Evolutionary conservation across 495 filamentous ascomycete species (phyloP), one percentile per base, ranked within the genome.

Genomic region (Daldinia loculata): DNA sequence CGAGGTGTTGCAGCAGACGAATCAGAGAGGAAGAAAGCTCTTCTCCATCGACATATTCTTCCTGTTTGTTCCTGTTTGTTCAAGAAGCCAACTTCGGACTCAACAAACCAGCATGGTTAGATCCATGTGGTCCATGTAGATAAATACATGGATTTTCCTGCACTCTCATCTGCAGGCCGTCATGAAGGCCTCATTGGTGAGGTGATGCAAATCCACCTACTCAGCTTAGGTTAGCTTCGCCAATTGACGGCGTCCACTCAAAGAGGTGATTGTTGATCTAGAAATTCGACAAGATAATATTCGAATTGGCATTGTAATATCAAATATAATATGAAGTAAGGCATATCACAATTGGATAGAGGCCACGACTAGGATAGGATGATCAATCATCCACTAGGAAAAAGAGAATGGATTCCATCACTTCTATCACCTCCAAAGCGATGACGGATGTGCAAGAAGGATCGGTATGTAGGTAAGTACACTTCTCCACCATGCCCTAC

Each of bases 81-180:
- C 45, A 26, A 22, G 8, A 57, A 58, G 19, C 45, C 36, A 29
- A 43, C 38, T 26, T 53, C 48, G 22, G 63, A 29, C 55, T 57
- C 32, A 38, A 64, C 36, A 56, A 72, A 66, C 57, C 34, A 38
- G 41, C 66, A 66, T 62, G 52, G 57, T 29, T 57, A 74, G 34
- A 41, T 74, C 66, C 62, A 70, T 74, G 71, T 63, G 41, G 71
- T 74, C 66, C 58, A 66, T 74, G 71, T 63, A 34, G 66, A 56
- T 12, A 52, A 66, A 62, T 22, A n/a, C 14, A 24, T 63, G 15
- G 32, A 41, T 56, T 64, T 57, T 62, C 41, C 56, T 66, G 70
- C 70, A 63, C 61, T 38, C 56, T n/a, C 51, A 57, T 56, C 22
- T 69, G 70, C 66, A 66, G 60, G 32, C 70, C 43, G 60, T 73